Evolutionary conservation across 1,284 basidiomycete species (phyloP).

Genomic region (Fistulinella cinereoalba): DNA sequence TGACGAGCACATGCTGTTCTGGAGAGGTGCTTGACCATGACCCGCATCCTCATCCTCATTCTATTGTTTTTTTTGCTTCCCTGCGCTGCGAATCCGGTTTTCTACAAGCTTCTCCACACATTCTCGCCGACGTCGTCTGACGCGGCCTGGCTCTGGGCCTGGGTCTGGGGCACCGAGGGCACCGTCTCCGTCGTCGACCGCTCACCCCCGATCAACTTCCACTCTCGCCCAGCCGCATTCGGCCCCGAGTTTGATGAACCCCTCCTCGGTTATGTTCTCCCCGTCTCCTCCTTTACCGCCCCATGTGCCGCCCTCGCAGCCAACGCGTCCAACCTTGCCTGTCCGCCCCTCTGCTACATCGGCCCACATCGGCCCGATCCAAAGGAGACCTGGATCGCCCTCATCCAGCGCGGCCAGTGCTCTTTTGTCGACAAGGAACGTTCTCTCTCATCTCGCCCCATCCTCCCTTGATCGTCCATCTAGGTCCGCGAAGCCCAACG

Average conservation of each 20-base stretch:
- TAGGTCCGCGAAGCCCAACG: slow-evolving; percentile 70
- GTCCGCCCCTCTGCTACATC: slow-evolving; percentile 59
- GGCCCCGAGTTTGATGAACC: slow-evolving; percentile 67
- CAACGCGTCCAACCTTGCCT: slow-evolving; percentile 50
- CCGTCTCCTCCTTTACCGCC: slow-evolving; percentile 66
- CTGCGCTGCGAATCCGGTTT: background rate
- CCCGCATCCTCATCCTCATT: slow-evolving; percentile 5
- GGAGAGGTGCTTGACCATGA: too few relatives aligned
- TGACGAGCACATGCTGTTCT: too few relatives aligned
- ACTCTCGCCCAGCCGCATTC: slow-evolving; percentile 67
- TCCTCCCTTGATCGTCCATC: background rate
- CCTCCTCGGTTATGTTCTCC: slow-evolving; percentile 76
- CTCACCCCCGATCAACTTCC: slow-evolving; percentile 60
- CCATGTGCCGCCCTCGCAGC: slow-evolving; percentile 40
- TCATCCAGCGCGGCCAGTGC: slow-evolving; percentile 83
- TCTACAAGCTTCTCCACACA: slow-evolving; percentile 1
- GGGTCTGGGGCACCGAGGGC: slow-evolving; percentile 74
- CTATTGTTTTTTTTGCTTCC: slow-evolving; percentile 6
- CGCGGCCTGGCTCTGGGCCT: slow-evolving; percentile 54
- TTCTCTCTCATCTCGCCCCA: background rate
- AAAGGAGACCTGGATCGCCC: slow-evolving; percentile 76
- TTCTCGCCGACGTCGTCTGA: slow-evolving; percentile 41
- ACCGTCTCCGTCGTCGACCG: slow-evolving; percentile 77
- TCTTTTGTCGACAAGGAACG: slow-evolving; percentile 82
- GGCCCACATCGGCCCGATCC: slow-evolving; percentile 53